phyloP scores from a whole-genome alignment of 2,329 filamentous ascomycete genomes.

The Arthrobotrys sinensis region DNA sequence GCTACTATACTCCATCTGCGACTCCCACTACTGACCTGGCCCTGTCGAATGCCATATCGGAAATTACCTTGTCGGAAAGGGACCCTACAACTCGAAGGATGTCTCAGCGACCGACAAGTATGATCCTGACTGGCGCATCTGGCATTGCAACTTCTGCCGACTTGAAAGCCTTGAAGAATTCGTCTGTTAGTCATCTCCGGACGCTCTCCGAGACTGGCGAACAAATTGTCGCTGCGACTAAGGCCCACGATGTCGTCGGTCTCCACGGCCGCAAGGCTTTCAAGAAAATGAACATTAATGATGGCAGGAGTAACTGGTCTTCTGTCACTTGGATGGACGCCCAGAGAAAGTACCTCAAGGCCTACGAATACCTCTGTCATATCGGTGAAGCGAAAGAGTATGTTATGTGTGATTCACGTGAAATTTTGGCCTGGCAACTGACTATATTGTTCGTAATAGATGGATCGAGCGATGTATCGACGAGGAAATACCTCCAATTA shows the following conservation, averaged over 20 bases:
- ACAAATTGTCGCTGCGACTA: conserved; percentile 83
- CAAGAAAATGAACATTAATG: conserved; percentile 72
- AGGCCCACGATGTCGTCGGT: conserved; percentile 88
- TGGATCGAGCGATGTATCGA: conserved; percentile 97
- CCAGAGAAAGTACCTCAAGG: conserved; percentile 93
- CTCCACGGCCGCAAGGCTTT: conserved; percentile 83
- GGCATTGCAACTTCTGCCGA: conserved; percentile 51
- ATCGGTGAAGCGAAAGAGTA: conserved; percentile 96
- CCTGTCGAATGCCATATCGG: conserved; percentile 49
- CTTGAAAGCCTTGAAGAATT: conserved; percentile 76
- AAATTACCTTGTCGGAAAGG: conserved; percentile 40
- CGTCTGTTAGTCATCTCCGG: conserved; percentile 89
- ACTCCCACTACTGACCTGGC: conserved; percentile 47
- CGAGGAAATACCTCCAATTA: conserved; percentile 87
- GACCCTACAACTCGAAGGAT: conserved; percentile 43
- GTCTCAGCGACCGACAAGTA: conserved; percentile 51
- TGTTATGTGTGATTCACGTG: conserved; percentile 26
- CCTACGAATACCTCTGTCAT: conserved; percentile 98
- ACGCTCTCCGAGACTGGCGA: conserved; percentile 83
- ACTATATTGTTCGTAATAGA: conserved; percentile 55
- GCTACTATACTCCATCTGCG: conserved; percentile 45
- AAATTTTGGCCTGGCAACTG: background rate
- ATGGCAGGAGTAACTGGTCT: conserved; percentile 75
- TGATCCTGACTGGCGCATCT: conserved; percentile 48
- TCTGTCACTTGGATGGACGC: conserved; percentile 98